Base-by-base conservation (phyloP, 768 basidiomycete species). In the Baorangia bicolor region DNA sequence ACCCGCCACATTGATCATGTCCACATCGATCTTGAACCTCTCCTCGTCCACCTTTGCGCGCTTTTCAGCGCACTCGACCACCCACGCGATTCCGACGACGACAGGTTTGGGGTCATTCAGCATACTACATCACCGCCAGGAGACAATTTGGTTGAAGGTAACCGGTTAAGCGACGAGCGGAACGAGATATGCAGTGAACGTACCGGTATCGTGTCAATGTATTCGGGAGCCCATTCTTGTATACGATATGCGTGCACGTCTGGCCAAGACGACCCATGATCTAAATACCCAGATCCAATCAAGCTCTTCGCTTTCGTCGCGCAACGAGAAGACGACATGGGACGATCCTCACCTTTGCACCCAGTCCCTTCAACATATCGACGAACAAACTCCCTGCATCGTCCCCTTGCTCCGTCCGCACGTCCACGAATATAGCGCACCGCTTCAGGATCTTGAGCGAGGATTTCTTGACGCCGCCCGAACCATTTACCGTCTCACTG, bases 21-120 rank as follows among this genome's bases (percentile, higher is more conserved):
- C 84, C 4, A 92, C 72, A 63, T 90, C 84, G 49, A 93, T 78
- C 31, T 85, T 71, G 65, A 84, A 90, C 41, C 74, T 78, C 4
- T 74, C 69, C 66, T 92, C 92, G 23, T 87, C 89, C 4, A 88
- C 81, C 42, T 72, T 80, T 37, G 69, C 69, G 42, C 80, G 77
- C 58, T 85, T 81, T 63, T 94, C 92, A 2, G 81, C 87, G 60
- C 92, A 95, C 64, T 91, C 86, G 2, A 94, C 89, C 5, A 95
- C 88, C 93, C 93, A 94, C 18, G 84, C 87, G 61, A 94, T 90
- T 9, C 91, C 89, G 16, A 96, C 88, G 16, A 92, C 85, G 25
- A 74, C 60, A 0, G 93, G 93, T 64, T 86, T 80, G 64, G 69
- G 89, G 38, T 91, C 86, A 42, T 82, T 75, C 23, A 90, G 73